These are phyloP conservation scores for Ammopiptanthus mongolicus DNA, from an alignment of 306 rosid species.

Conservation along the genomic window DNA sequence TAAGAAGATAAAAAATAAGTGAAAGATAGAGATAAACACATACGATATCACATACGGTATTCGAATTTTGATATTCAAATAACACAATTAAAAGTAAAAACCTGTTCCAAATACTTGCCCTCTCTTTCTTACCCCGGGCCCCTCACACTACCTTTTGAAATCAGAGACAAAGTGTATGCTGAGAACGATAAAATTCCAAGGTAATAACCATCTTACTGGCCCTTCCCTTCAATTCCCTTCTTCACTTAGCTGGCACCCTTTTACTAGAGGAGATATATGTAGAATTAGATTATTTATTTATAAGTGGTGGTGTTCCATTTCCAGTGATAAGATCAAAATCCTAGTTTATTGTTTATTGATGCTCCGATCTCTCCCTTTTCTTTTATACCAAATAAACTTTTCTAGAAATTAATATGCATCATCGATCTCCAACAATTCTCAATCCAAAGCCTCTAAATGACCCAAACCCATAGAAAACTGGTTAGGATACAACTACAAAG, in stretches of 20 bases:
- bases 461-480: not conserved
- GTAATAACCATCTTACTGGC: not conserved
- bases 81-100: too few relatives aligned
- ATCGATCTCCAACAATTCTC: not conserved
- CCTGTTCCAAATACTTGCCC: slow-evolving; percentile 12
- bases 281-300: not conserved
- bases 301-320: slow-evolving; percentile 10
- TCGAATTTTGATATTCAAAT: too few relatives aligned
- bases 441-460: not conserved
- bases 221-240: not conserved
- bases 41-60: too few relatives aligned
- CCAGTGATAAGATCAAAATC: not conserved
- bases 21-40: too few relatives aligned
- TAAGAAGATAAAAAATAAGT: too few relatives aligned
- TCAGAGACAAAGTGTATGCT: not conserved
- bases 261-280: too few relatives aligned
- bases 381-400: not conserved
- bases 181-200: not conserved
- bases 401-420: too few relatives aligned
- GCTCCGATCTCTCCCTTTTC: not conserved
- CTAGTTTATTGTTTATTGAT: not conserved
- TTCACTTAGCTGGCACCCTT: slow-evolving; percentile 10
- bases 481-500: slow-evolving; percentile 34
- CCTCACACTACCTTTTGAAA: slow-evolving; percentile 5
- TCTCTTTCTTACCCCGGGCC: slow-evolving; percentile 1